Base-by-base conservation (phyloP, 1,139 yeast species). In the Williopsis jadinii region DNA sequence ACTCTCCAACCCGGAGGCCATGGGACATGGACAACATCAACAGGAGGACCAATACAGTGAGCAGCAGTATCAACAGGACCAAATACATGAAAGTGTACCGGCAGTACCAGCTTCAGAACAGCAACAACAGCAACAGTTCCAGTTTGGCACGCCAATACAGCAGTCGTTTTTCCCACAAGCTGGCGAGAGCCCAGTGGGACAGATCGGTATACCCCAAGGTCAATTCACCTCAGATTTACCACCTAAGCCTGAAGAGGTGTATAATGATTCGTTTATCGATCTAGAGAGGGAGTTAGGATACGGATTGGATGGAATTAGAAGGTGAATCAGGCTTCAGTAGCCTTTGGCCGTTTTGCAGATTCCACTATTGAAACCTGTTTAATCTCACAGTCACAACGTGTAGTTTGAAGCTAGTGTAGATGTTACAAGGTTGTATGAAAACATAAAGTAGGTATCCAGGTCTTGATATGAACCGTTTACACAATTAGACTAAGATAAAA, bases 231-330 rank as follows among this genome's bases (percentile, higher is more conserved):
- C 61, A 11, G 70, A 66, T 42, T 52, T 64, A 35, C 70, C 70
- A 27, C 70, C 71, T 41, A 59, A 67, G 45, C 70, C 71, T 9
- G 68, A 63, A 35, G 71, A 66, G 46, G 54, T 58, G 9, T 55
- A 55, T 10, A 49, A 56, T 33, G 52, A 54, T 28, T 65, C 65
- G 32, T 57, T 64, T 29, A 31, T 12, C n/a, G 76, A 71, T 37
- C 56, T 77, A 32, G 85, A 79, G 49, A 72, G 69, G 46, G 85
- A 78, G 44, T 55, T 78, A 46, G 82, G 76, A 43, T 77, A 68
- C 55, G 84, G 83, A 1, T 58, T 77, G 34, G 84, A 77, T 57
- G 56, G 47, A n/a, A 19, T 41, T 11, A 19, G 24, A 19, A 19
- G 24, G 24, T 19, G 24, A 19, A 19, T 19, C 24, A 5, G 24